A percentile compares a stretch with the other conserved stretches of the same genome.
Evolutionary conservation across 2,329 filamentous ascomycete species (phyloP).

Genomic region (Teratosphaeria epicoccoides): DNA sequence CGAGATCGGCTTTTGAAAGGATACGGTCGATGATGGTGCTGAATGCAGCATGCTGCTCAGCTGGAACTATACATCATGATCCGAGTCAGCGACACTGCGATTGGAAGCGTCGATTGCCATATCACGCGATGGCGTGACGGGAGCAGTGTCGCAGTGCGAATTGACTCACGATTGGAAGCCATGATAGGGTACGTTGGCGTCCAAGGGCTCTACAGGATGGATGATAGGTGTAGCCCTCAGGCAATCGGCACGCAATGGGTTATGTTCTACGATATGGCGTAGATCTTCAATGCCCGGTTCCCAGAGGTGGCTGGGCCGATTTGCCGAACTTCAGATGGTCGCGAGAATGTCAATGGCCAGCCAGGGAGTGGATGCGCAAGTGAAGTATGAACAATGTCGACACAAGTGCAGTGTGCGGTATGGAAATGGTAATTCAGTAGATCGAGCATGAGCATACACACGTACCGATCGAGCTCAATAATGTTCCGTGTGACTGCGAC

Average conservation of each 20-base stretch:
- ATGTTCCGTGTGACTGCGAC: neutral
- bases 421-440: too few relatives aligned
- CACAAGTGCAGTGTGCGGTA: too few relatives aligned
- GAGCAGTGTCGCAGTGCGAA: too few relatives aligned
- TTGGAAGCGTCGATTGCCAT: neutral
- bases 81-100: neutral
- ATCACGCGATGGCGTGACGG: neutral
- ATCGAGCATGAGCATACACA: neutral
- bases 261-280: neutral
- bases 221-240: too few relatives aligned
- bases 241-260: neutral
- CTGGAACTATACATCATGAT: constrained; percentile 15
- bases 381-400: neutral
- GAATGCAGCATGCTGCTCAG: constrained; percentile 28
- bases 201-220: neutral
- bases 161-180: constrained; percentile 7
- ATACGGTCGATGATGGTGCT: constrained; percentile 53
- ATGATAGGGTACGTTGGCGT: neutral
- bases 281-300: neutral
- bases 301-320: neutral
- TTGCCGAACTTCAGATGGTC: neutral
- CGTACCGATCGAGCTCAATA: neutral
- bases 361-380: neutral
- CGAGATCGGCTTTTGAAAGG: constrained; percentile 48
- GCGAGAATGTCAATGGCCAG: neutral